Evolutionary conservation across 331 rosid species (phyloP), one percentile per base, ranked within the genome.

Genomic region (Quercus lobata): DNA sequence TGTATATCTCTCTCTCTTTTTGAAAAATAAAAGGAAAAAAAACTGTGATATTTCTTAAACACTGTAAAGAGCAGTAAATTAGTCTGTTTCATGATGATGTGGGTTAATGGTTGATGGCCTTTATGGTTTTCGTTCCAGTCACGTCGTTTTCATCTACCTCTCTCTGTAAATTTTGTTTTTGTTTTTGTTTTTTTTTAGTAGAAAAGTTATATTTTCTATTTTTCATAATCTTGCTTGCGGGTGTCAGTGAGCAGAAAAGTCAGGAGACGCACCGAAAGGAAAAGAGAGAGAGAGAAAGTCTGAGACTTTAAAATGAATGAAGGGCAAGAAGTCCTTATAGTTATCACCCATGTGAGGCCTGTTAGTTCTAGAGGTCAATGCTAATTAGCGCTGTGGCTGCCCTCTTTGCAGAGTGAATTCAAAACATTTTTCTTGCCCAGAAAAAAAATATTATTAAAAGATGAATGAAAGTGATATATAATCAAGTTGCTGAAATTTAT

Each of bases 71-170:
- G 86, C 85, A 78, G 83, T 73, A 19, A 80, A 79, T 65, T 37
- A 54, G 74, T 78, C 79, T 62, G 60, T 62, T 63, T 82, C 79
- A 73, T 76, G 57, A 81, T 79, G 10, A 77, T 72, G 78, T 78
- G 87, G 88, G 80, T 87, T 81, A 81, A 86, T 86, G 89, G 80
- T 76, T 75, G 78, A 68, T 82, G 74, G 83, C 63, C 86, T 89
- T 91, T 94, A 87, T 90, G 97, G 91, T 88, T 87, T 89, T 81
- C 83, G 92, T 84, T 89, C 94, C 80, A 80, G 98, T 95, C 97
- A 85, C 2, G 99, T 95, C 99, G 14, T 88, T 95, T 86, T 94
- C 90, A 69, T 18, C 12, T 5, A 32, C 11, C 85, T 69, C 80
- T 74, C 81, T 62, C 58, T 76, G 32, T 69, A 55, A 8, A 21